Percentiles rank a stretch among this genome's conserved stretches.
Evolutionary conservation across 2,329 filamentous ascomycete species (phyloP).

Genomic region (Blastomyces gilchristii): DNA sequence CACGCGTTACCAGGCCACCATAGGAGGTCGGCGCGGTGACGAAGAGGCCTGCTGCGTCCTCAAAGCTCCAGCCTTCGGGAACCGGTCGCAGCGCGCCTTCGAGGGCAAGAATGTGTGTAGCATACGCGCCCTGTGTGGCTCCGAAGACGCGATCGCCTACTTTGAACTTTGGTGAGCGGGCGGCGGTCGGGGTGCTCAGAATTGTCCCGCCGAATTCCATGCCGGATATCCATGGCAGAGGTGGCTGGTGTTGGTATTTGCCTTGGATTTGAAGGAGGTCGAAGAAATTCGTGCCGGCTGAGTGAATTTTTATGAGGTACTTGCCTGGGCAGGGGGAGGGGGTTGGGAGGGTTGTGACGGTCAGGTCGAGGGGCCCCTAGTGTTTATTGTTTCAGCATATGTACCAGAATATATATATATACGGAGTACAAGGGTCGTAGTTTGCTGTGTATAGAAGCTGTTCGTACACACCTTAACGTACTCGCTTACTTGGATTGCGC

Average conservation of each 20-base stretch:
- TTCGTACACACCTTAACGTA: conserved; percentile 58
- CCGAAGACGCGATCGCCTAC: conserved; percentile 79
- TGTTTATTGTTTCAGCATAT: neutral
- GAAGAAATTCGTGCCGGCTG: conserved; percentile 90
- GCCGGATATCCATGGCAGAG: conserved; percentile 79
- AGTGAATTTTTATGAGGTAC: conserved; percentile 80
- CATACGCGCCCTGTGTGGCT: conserved; percentile 74
- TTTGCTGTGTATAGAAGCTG: too few relatives aligned
- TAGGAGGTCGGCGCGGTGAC: conserved; percentile 89
- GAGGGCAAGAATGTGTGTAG: conserved; percentile 57
- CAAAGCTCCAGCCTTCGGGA: conserved; percentile 70
- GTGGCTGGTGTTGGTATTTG: conserved; percentile 88
- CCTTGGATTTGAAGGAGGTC: conserved; percentile 90
- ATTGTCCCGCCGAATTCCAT: conserved; percentile 78
- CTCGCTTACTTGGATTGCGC: conserved; percentile 61
- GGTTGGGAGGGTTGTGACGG: conserved; percentile 62
- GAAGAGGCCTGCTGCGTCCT: conserved; percentile 78
- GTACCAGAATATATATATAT: conserved; percentile 6
- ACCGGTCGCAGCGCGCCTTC: conserved; percentile 63
- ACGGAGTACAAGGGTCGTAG: too few relatives aligned
- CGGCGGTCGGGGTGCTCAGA: conserved; percentile 50
- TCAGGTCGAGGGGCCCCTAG: conserved; percentile 69
- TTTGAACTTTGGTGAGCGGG: conserved; percentile 52
- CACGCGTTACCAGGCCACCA: conserved; percentile 67
- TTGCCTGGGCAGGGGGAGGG: conserved; percentile 60